These are phyloP conservation scores for Hordeum vulgare DNA, from an alignment of 176 grass and related monocot species.

Conservation along the genomic window MorexV3_pseudomolecules_assembly NC_058524.1:134943036-134943535, in stretches of 20 bases:
- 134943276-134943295: slow-evolving; percentile 21
- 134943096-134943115: neutral
- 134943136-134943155: slow-evolving; percentile 30
- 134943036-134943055: slow-evolving; percentile 64
- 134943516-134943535: too few species aligned
- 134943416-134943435: neutral
- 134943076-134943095: neutral
- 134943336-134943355: neutral
- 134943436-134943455: neutral
- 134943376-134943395: neutral
- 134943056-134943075: neutral
- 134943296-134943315: neutral
- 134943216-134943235: slow-evolving; percentile 59
- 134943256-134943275: slow-evolving; percentile 32
- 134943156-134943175: slow-evolving; percentile 28
- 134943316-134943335: slow-evolving; percentile 12
- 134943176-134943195: slow-evolving; percentile 79
- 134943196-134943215: slow-evolving; percentile 92
- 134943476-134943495: neutral
- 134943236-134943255: slow-evolving; percentile 54
- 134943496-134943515: too few species aligned
- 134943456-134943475: neutral
- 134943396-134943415: neutral
- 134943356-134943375: neutral
- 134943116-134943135: slow-evolving; percentile 53